Base-by-base conservation (phyloP, 2,329 filamentous ascomycete genomes). In the Arthrinium puccinioides region DNA sequence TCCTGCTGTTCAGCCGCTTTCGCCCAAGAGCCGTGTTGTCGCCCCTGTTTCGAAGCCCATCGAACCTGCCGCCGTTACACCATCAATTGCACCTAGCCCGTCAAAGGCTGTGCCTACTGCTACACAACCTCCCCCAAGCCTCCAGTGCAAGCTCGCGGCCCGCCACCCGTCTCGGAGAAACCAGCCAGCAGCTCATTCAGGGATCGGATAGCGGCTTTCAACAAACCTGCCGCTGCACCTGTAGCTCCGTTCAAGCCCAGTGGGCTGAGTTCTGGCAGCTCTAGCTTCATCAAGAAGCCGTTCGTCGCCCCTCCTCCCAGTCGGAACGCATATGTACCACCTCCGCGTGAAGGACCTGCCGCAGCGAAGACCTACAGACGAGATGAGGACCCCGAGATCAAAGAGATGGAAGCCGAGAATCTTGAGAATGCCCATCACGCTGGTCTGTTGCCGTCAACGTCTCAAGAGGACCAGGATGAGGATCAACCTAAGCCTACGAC, bases 151-250 rank as follows among this genome's bases (percentile, higher is more conserved):
- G 50, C 57, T 66, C 38, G 70, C 67, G 78, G 76, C 42, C 70
- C 79, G 16, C 82, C 85, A 26, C 83, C 87, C 10, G 71, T 73
- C 9, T 62, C 69, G 9, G 86, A 87, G 50, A 95, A 94, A 59
- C 87, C 88, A 20, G 59, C 62, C 9, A 72, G 68, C 31, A 85
- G 76, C 53, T 87, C 92, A 2, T 97, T 98, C 67, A 89, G 78
- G 56, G 92, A 97, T 63, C 85, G 92, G 44, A 95, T 98, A 56
- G 92, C 92, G 23, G 90, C 92, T 30, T 98, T 98, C 67, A 98
- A 98, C 63, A 92, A 90, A 58, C 70, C 86, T 30, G 78, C 85
- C 25, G 87, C 88, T 6, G 79, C 88, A 3, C 92, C 92, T 8
- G 70, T 92, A 42, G 77, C 87, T n/a, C 92, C 92, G 1, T 90